Evolutionary conservation across 257 asterid genomes (phyloP).

Genomic region (Paulownia fortunei): DNA sequence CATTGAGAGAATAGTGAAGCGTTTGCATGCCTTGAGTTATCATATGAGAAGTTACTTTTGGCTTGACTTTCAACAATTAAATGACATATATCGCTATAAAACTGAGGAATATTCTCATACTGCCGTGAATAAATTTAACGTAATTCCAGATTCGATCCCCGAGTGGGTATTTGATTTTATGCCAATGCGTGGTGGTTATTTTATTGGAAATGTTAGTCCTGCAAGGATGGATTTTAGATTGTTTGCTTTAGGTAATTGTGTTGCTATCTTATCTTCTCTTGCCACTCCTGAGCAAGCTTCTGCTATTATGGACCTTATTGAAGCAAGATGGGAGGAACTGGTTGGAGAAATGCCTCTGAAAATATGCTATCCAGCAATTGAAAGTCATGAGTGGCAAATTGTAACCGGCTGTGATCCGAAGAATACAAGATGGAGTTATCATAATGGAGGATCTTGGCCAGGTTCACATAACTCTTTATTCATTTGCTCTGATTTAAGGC

Average conservation of each 20-base stretch:
- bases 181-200: conserved; percentile 79
- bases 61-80: conserved; percentile 76
- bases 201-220: conserved; percentile 79
- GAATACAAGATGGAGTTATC: conserved; percentile 87
- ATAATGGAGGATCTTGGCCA: conserved; percentile 93
- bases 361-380: conserved; percentile 70
- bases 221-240: conserved; percentile 86
- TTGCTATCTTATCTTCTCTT: conserved; percentile 69
- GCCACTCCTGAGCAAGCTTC: conserved; percentile 78
- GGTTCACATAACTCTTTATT: conserved; percentile 41
- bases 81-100: conserved; percentile 75
- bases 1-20: conserved; percentile 70
- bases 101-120: conserved; percentile 85
- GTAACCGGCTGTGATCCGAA: conserved; percentile 83
- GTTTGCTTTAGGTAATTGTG: conserved; percentile 77
- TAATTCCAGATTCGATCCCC: conserved; percentile 79
- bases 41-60: conserved; percentile 84
- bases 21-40: conserved; percentile 75
- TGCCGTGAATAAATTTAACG: conserved; percentile 79
- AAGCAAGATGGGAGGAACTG: conserved; percentile 81
- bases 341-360: conserved; percentile 81
- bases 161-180: conserved; percentile 81
- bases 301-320: conserved; percentile 82
- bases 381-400: conserved; percentile 70
- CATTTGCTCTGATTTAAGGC: not conserved